Percentiles rank a stretch among this genome's conserved stretches.
These are phyloP conservation scores for Pleurotus djamor DNA, from an alignment of 768 basidiomycete species.

Conservation along the genomic window DNA sequence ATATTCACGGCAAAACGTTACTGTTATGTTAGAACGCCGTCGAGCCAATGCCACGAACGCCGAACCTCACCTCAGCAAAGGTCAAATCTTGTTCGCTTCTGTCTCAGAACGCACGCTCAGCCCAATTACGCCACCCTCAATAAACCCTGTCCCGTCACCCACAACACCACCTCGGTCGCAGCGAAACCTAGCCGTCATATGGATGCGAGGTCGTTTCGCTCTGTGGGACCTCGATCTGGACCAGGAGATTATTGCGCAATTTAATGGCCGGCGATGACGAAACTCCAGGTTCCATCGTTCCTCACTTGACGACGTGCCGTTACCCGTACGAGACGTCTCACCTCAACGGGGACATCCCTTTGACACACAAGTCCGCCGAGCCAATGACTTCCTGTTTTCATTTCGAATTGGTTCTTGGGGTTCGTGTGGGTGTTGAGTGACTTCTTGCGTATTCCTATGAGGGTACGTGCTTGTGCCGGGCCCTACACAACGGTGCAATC, in stretches of 20 bases:
- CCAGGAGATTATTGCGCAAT: slow-evolving; percentile 2
- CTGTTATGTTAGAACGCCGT: neutral
- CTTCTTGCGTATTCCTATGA: too few species aligned
- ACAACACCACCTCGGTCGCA: neutral
- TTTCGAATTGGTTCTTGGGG: too few species aligned
- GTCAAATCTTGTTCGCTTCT: neutral
- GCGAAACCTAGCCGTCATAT: slow-evolving; percentile 7
- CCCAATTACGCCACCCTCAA: neutral
- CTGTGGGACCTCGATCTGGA: slow-evolving; percentile 11
- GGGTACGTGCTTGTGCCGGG: too few species aligned
- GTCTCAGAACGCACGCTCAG: slow-evolving; percentile 1
- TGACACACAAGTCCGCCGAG: too few species aligned
- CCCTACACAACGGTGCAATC: too few species aligned
- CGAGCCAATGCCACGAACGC: neutral
- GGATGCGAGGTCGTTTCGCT: slow-evolving; percentile 7
- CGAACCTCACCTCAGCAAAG: neutral
- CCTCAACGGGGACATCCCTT: neutral
- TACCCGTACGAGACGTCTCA: neutral
- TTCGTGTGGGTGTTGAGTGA: too few species aligned
- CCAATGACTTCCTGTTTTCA: too few species aligned
- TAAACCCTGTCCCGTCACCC: neutral
- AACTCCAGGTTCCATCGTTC: neutral
- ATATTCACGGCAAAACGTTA: neutral
- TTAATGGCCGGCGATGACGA: slow-evolving; percentile 1
- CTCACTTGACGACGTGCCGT: neutral